Evolutionary conservation across 176 grass and related monocot genomes (phyloP).

Genomic region (Carex littledalei): DNA sequence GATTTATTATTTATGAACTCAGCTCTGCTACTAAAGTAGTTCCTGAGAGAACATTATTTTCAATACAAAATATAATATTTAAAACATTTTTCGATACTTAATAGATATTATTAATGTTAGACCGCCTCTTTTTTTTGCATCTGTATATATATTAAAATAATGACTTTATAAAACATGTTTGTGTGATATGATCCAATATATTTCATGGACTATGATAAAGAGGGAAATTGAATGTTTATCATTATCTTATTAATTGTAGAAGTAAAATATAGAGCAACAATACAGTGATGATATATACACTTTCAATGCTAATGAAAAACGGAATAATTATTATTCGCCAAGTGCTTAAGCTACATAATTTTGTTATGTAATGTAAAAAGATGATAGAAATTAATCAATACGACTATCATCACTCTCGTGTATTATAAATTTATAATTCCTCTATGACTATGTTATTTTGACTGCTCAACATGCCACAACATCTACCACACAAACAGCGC

Average conservation of each 20-base stretch:
- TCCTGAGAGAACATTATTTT: neutral
- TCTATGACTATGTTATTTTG: neutral
- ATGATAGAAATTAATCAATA: neutral
- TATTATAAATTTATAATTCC: neutral
- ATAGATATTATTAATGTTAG: neutral
- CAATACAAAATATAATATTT: neutral
- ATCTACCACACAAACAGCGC: neutral
- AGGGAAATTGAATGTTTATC: neutral
- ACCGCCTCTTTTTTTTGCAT: neutral
- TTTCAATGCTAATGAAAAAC: neutral
- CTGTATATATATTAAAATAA: too few relatives aligned
- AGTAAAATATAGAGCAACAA: neutral
- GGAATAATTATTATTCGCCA: neutral
- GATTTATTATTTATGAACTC: too few relatives aligned
- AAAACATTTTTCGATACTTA: too few relatives aligned
- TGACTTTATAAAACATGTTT: too few relatives aligned
- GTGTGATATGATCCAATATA: too few relatives aligned
- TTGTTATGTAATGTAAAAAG: neutral
- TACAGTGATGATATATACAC: neutral
- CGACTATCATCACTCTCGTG: neutral
- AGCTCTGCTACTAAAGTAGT: neutral
- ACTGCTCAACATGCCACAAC: neutral
- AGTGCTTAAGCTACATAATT: neutral
- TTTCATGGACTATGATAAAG: neutral
- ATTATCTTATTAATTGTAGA: neutral